These are phyloP conservation scores for Irineochytrium annulatum DNA, from an alignment of 192 early-diverging fungal genomes.

Conservation along the genomic window DNA sequence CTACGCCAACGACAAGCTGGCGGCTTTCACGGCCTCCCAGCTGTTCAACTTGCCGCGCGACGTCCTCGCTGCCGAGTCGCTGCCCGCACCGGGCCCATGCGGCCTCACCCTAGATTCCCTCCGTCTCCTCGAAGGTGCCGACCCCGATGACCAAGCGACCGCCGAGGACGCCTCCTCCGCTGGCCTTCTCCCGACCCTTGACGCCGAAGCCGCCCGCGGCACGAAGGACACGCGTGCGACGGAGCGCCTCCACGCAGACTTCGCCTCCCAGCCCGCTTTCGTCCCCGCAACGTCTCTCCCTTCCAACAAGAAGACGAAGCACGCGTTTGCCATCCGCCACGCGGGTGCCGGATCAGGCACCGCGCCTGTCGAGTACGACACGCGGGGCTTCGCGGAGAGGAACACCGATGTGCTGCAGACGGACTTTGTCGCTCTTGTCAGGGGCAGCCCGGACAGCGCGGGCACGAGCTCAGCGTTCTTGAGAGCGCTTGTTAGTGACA, in stretches of 20 bases:
- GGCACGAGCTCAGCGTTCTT: constrained; percentile 44
- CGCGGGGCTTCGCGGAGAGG: constrained; percentile 70
- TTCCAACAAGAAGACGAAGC: constrained; percentile 38
- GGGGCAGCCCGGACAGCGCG: constrained; percentile 49
- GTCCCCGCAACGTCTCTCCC: constrained; percentile 28
- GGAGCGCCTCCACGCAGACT: constrained; percentile 25
- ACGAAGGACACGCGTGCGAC: constrained; percentile 27
- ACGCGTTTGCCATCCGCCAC: constrained; percentile 55
- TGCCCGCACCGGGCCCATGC: constrained; percentile 52
- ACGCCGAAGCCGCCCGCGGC: constrained; percentile 28
- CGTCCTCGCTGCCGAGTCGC: constrained; percentile 29
- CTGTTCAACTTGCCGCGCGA: constrained; percentile 33
- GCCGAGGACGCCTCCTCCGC: not conserved
- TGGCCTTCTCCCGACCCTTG: constrained; percentile 30
- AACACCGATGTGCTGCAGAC: constrained; percentile 66
- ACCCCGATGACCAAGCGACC: not conserved
- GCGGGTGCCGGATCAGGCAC: constrained; percentile 26
- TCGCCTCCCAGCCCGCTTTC: constrained; percentile 40
- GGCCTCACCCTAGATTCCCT: constrained; percentile 24
- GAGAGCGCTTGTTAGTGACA: constrained; percentile 39
- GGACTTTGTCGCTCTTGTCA: constrained; percentile 81
- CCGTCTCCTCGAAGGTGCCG: constrained; percentile 12
- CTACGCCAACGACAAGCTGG: constrained; percentile 48
- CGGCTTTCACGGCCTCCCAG: constrained; percentile 23
- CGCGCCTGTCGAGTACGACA: constrained; percentile 64